phyloP scores from a whole-genome alignment of 1,139 yeast species.

The Sugiyamaella grinbergsii region DNA sequence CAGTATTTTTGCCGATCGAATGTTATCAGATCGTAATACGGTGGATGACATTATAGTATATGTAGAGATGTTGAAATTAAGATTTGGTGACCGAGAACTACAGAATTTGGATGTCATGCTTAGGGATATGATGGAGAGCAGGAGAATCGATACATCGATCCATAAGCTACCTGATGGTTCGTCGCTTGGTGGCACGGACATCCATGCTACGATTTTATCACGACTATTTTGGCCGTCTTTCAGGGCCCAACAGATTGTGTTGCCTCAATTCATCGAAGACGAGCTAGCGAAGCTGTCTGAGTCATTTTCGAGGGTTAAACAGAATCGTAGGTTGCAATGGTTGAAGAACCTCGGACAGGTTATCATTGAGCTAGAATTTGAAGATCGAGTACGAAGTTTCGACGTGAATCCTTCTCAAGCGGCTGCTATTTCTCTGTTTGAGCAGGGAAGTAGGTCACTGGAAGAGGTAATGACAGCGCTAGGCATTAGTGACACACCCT shows the following conservation, averaged over 20 bases:
- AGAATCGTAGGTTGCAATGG: constrained; percentile 61
- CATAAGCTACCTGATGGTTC: constrained; percentile 22
- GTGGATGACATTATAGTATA: constrained; percentile 45
- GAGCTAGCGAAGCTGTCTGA: constrained; percentile 51
- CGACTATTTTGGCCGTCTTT: constrained; percentile 54
- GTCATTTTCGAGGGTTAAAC: constrained; percentile 50
- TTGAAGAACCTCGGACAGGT: constrained; percentile 67
- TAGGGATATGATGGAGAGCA: constrained; percentile 55
- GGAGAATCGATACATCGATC: constrained; percentile 35
- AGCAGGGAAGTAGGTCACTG: constrained; percentile 37
- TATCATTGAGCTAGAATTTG: constrained; percentile 57
- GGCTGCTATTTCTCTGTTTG: constrained; percentile 58
- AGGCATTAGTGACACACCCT: constrained; percentile 33
- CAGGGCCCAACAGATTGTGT: constrained; percentile 46
- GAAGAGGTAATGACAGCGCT: constrained; percentile 28
- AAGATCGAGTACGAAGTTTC: constrained; percentile 47
- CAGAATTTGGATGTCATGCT: constrained; percentile 83
- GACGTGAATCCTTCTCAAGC: constrained; percentile 74
- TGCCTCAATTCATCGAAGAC: constrained; percentile 50
- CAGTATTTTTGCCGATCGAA: constrained; percentile 60
- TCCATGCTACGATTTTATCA: constrained; percentile 46
- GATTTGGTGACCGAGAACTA: constrained; percentile 69
- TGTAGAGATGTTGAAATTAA: constrained; percentile 57
- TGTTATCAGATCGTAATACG: constrained; percentile 53
- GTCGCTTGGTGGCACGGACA: neutral